phyloP scores from a whole-genome alignment of 2,329 filamentous ascomycete species.

The Colletotrichum sp. region DNA sequence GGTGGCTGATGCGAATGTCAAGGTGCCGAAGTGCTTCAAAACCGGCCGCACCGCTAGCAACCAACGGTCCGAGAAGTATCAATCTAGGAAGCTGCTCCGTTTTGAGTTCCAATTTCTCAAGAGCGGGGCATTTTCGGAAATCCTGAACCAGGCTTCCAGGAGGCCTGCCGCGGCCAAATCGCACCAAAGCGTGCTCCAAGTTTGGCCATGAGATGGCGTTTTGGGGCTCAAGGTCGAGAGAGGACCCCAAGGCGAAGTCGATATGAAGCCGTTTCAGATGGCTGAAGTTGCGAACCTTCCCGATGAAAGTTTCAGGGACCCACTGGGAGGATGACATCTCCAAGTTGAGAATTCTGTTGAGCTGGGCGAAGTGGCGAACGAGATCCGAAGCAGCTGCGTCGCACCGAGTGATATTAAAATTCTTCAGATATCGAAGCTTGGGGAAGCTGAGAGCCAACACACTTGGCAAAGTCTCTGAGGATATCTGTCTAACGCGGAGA shows the following conservation, averaged over 20 bases:
- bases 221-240: neutral
- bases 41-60: neutral
- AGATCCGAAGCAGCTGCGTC: neutral
- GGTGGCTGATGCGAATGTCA: neutral
- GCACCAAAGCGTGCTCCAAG: neutral
- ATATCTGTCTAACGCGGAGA: neutral
- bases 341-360: neutral
- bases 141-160: neutral
- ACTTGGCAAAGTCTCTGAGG: neutral
- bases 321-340: neutral
- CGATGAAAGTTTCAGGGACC: neutral
- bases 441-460: neutral
- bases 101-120: neutral
- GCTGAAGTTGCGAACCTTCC: neutral
- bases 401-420: neutral
- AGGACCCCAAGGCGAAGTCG: neutral
- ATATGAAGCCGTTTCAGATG: neutral
- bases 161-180: neutral
- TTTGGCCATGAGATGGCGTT: neutral
- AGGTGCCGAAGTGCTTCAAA: neutral
- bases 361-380: neutral
- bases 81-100: neutral
- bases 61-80: neutral
- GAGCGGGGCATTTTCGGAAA: neutral
- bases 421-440: neutral